Conservation (phyloP, 2,329 filamentous ascomycete genomes). For the Madurella mycetomatis region DNA sequence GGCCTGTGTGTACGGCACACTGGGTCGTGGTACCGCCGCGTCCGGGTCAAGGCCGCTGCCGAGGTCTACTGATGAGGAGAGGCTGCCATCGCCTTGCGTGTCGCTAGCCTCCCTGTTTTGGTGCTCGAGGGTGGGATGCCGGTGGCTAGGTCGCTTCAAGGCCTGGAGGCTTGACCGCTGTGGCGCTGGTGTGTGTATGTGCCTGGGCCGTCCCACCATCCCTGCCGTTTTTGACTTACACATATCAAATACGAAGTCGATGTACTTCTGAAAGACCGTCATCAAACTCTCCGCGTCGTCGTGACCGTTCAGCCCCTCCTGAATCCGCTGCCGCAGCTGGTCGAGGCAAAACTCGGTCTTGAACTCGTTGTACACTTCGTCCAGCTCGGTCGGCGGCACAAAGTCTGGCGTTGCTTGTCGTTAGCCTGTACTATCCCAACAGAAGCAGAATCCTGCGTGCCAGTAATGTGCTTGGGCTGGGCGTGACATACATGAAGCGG, state of each 20-base stretch:
- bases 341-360: neutral
- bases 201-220: neutral
- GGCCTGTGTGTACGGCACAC: neutral
- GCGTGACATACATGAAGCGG: constrained; percentile 13
- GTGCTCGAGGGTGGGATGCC: neutral
- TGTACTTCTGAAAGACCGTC: constrained; percentile 10
- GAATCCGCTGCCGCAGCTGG: constrained; percentile 3
- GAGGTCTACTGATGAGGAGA: neutral
- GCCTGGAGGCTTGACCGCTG: neutral
- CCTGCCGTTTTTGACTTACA: constrained; percentile 10
- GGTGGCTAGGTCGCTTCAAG: neutral
- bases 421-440: neutral
- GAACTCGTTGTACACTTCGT: constrained; percentile 23
- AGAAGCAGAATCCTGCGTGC: neutral
- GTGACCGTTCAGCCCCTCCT: neutral
- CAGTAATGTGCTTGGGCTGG: too few relatives aligned
- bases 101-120: neutral
- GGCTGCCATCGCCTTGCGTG: neutral
- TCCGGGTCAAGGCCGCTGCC: neutral
- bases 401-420: constrained; percentile 15
- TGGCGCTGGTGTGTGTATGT: constrained; percentile 1
- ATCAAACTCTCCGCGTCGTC: neutral
- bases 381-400: constrained; percentile 23
- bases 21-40: neutral
- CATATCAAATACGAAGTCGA: constrained; percentile 13